Conservation (phyloP, 1,139 yeast species). For the Zygosaccharomyces pseudobailii region DNA sequence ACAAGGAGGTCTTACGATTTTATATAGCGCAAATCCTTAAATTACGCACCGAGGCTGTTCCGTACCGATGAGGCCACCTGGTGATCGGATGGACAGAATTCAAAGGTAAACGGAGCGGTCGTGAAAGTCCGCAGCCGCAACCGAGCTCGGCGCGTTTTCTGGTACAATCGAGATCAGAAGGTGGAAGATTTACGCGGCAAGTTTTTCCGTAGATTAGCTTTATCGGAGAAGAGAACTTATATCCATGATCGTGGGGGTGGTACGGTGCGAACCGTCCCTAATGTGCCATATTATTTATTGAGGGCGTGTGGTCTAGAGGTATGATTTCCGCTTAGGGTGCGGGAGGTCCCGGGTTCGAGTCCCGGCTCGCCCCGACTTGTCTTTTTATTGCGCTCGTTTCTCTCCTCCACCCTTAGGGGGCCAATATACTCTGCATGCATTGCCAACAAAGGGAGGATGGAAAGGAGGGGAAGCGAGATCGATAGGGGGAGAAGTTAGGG, state of each 20-base stretch:
- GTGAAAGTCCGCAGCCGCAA: not conserved
- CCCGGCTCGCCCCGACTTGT: not conserved
- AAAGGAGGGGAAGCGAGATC: too few relatives aligned
- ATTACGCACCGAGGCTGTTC: not conserved
- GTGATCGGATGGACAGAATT: not conserved
- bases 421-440: too few relatives aligned
- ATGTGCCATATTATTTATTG: not conserved
- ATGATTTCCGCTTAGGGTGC: constrained; percentile 3
- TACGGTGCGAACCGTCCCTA: too few relatives aligned
- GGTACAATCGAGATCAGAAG: not conserved
- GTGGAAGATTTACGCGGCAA: not conserved
- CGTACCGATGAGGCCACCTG: not conserved
- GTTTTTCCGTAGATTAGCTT: not conserved
- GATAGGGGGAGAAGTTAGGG: too few relatives aligned
- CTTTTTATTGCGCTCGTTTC: not conserved
- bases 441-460: too few relatives aligned
- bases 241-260: too few relatives aligned
- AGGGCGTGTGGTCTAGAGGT: constrained; percentile 5
- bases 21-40: not conserved
- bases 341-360: constrained; percentile 6
- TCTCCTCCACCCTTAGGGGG: too few relatives aligned
- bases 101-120: not conserved
- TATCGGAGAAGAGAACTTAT: too few relatives aligned
- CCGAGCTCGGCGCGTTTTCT: not conserved
- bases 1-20: not conserved